Evolutionary conservation across 140 eudicot genomes (phyloP).

Genomic region (Ambrosia hybrid): DNA sequence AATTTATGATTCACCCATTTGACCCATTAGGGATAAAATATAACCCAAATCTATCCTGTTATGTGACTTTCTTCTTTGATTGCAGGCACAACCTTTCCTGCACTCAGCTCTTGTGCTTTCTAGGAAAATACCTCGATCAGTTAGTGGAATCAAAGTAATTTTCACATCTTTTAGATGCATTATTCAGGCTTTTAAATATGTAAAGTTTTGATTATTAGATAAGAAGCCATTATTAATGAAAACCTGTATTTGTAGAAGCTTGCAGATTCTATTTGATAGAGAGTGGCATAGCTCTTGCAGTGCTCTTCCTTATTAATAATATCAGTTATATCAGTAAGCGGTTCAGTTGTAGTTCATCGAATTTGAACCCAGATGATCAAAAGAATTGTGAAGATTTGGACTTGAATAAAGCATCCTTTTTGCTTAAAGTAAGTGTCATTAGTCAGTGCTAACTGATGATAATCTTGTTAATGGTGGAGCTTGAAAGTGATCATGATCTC

Average conservation of each 20-base stretch:
- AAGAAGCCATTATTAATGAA: neutral
- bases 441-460: constrained; percentile 7
- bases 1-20: neutral
- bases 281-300: constrained; percentile 83
- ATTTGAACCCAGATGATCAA: constrained; percentile 55
- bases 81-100: constrained; percentile 93
- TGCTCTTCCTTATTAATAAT: constrained; percentile 87
- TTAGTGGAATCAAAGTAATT: constrained; percentile 74
- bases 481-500: constrained; percentile 6
- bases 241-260: constrained; percentile 38
- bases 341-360: constrained; percentile 72
- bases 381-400: constrained; percentile 79
- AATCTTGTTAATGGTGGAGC: neutral
- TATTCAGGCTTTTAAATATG: neutral
- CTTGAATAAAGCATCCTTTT: constrained; percentile 85
- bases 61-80: neutral
- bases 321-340: constrained; percentile 78
- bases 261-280: constrained; percentile 88
- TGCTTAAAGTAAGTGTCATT: constrained; percentile 64
- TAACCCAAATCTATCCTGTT: constrained; percentile 4
- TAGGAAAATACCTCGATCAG: constrained; percentile 91
- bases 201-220: constrained; percentile 6
- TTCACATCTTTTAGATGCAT: constrained; percentile 11
- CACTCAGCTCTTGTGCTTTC: constrained; percentile 99
- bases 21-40: neutral